Conservation (phyloP, 2,329 filamentous ascomycete genomes). For the Aspergillus sp. region DNA sequence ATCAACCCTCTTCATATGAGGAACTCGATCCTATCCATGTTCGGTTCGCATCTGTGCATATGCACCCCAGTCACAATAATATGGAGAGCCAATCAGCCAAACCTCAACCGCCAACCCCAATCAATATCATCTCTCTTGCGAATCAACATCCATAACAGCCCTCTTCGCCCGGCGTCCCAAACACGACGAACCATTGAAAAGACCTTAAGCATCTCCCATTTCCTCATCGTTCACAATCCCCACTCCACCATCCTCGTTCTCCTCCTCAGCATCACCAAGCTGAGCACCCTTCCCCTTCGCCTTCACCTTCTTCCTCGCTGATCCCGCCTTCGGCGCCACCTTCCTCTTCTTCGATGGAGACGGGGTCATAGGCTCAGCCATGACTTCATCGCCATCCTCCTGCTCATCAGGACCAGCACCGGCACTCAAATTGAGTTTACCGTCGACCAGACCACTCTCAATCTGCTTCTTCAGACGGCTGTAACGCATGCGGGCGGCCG, state of each 20-base stretch:
- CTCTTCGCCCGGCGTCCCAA: not conserved
- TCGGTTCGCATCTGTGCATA: not conserved
- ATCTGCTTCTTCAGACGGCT: conserved; percentile 16
- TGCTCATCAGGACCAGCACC: conserved; percentile 5
- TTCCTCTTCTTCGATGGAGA: conserved; percentile 5
- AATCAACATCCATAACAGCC: not conserved
- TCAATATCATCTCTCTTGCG: not conserved
- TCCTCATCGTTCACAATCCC: not conserved
- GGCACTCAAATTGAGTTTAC: not conserved
- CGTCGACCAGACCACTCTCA: conserved; percentile 8
- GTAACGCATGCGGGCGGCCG: conserved; percentile 19
- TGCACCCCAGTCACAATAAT: not conserved
- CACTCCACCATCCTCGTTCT: not conserved
- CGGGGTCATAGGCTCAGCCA: not conserved
- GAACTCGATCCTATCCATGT: not conserved
- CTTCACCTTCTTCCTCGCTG: not conserved
- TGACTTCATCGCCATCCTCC: not conserved
- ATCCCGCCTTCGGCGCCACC: not conserved
- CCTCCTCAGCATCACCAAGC: not conserved
- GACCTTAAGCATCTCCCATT: not conserved
- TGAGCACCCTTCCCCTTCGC: not conserved
- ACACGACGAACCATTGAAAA: not conserved
- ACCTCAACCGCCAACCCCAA: not conserved
- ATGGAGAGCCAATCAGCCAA: not conserved
- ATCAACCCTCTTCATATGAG: not conserved